phyloP scores from a whole-genome alignment of 2,329 filamentous ascomycete genomes.

The Fusarium sp. region DNA sequence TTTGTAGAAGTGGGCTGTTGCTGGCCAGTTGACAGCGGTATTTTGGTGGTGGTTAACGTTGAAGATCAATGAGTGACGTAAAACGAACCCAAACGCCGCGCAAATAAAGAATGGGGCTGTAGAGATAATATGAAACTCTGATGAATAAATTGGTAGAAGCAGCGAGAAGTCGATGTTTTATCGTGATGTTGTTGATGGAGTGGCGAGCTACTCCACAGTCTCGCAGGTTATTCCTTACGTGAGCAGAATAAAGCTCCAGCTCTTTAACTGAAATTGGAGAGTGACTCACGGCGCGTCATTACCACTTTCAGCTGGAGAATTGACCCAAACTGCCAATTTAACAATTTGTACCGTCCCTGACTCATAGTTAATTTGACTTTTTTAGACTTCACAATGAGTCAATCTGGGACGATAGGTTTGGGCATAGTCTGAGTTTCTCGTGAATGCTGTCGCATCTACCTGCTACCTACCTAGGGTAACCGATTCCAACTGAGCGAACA shows the following conservation, averaged over 20 bases:
- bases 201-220: conserved; percentile 39
- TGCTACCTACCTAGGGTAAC: not conserved
- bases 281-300: conserved; percentile 42
- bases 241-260: conserved; percentile 25
- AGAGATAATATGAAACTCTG: not conserved
- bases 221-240: conserved; percentile 33
- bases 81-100: conserved; percentile 30
- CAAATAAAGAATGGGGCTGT: conserved; percentile 1
- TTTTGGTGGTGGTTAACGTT: conserved; percentile 11
- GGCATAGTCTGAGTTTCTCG: not conserved
- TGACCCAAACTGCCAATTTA: not conserved
- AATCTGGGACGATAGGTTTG: not conserved
- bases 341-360: conserved; percentile 20
- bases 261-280: conserved; percentile 32
- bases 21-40: conserved; percentile 15
- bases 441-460: not conserved
- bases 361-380: conserved; percentile 14
- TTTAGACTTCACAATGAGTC: conserved; percentile 14
- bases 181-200: conserved; percentile 31
- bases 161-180: conserved; percentile 28
- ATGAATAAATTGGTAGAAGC: not conserved
- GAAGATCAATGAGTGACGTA: conserved; percentile 5
- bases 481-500: not conserved
- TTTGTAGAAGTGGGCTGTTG: conserved; percentile 13
- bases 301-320: conserved; percentile 1